Conservation (phyloP, 139 green algal genomes). For the Closterium sp. region DNA sequence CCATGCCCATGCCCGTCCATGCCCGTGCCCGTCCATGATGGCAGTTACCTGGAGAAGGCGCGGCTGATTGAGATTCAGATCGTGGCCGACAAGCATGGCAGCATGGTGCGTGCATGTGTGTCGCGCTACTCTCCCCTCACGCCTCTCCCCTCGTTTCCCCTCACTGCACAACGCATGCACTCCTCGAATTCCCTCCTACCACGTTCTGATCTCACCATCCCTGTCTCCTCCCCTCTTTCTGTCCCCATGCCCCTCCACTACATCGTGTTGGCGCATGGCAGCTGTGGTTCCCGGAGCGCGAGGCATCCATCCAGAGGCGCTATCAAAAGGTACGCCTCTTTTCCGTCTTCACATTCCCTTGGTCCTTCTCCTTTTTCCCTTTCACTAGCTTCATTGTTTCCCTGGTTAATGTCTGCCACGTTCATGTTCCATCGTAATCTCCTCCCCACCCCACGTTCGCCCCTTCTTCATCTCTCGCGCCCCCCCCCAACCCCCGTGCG, state of each 20-base stretch:
- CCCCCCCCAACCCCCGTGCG: too few species aligned
- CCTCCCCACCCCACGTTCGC: too few species aligned
- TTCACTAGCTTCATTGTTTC: background rate
- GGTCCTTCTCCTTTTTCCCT: background rate
- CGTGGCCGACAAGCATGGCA: constrained; percentile 87
- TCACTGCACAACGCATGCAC: background rate
- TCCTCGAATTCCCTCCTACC: too few species aligned
- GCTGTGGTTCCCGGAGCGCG: constrained; percentile 92
- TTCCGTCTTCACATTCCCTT: background rate
- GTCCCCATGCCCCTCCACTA: background rate
- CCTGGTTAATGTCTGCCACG: background rate
- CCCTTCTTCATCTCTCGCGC: background rate
- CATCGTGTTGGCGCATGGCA: background rate
- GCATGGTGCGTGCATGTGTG: constrained; percentile 60
- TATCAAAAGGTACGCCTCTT: constrained; percentile 84
- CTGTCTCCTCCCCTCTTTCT: background rate
- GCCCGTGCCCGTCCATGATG: background rate
- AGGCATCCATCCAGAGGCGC: constrained; percentile 94
- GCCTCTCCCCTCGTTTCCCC: background rate
- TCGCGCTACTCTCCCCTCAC: background rate
- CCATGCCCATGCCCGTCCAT: too few species aligned
- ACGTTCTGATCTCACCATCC: background rate
- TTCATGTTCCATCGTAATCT: background rate
- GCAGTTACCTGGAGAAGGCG: constrained; percentile 59
- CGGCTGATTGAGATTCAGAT: constrained; percentile 81